Evolutionary conservation across 306 rosid genomes (phyloP).

Genomic region (Quercus glauca): DNA sequence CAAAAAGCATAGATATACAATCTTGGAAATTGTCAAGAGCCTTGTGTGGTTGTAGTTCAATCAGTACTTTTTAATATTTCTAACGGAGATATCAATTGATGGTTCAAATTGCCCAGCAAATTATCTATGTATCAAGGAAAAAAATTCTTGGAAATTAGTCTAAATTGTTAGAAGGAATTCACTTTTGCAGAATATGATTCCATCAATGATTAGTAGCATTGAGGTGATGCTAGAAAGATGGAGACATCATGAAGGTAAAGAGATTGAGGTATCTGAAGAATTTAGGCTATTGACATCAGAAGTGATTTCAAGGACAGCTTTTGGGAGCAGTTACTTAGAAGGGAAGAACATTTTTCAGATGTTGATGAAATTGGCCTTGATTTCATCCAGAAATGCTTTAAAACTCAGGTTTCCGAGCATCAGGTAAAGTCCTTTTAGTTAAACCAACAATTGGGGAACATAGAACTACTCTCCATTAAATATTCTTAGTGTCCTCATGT

Average conservation of each 20-base stretch:
- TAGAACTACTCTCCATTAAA: background rate
- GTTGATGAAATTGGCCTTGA: background rate
- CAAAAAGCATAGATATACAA: background rate
- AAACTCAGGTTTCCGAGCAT: slow-evolving; percentile 15
- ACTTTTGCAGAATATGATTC: slow-evolving; percentile 9
- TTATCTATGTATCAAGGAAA: no score
- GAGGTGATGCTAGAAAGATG: slow-evolving; percentile 26
- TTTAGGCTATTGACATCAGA: slow-evolving; percentile 26
- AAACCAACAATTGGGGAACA: background rate
- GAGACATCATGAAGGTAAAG: slow-evolving; percentile 22
- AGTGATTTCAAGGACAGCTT: slow-evolving; percentile 26
- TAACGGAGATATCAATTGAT: no score
- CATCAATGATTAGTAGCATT: slow-evolving; percentile 14
- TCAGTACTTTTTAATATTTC: no score
- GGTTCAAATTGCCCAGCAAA: no score
- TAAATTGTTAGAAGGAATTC: background rate
- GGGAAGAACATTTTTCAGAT: slow-evolving; percentile 26
- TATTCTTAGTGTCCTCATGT: background rate
- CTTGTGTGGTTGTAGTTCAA: no score
- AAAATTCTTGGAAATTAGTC: no score
- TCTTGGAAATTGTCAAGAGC: no score
- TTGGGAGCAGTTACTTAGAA: slow-evolving; percentile 31
- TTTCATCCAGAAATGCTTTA: slow-evolving; percentile 2
- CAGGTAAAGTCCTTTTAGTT: background rate
- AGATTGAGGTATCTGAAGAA: slow-evolving; percentile 27